phyloP scores from a whole-genome alignment of 495 filamentous ascomycete species.

The Trypethelium eluteriae region DNA sequence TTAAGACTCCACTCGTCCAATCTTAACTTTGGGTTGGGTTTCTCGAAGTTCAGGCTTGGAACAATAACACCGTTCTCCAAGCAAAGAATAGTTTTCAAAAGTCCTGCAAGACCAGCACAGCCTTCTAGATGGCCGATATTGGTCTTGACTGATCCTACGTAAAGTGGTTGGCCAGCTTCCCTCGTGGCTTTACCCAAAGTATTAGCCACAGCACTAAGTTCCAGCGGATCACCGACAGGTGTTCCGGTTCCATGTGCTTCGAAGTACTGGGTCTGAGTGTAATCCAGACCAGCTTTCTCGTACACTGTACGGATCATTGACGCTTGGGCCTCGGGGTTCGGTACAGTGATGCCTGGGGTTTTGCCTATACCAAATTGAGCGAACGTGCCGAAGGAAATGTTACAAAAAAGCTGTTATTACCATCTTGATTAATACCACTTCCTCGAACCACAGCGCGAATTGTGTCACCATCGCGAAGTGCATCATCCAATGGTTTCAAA shows the following conservation, averaged over 20 bases:
- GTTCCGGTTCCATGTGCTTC: constrained; percentile 17
- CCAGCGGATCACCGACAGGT: constrained; percentile 16
- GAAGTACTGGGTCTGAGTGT: constrained; percentile 13
- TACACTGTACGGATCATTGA: constrained; percentile 12
- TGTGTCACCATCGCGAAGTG: constrained; percentile 33
- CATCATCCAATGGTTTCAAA: constrained; percentile 37
- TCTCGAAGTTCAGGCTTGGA: constrained; percentile 38
- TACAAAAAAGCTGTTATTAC: background rate
- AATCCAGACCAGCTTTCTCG: constrained; percentile 14
- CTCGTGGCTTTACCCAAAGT: constrained; percentile 11
- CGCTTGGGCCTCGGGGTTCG: constrained; percentile 13
- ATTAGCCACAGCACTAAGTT: constrained; percentile 8
- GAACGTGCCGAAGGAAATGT: background rate
- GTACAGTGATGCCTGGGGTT: constrained; percentile 13
- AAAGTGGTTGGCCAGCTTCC: constrained; percentile 10
- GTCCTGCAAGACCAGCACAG: constrained; percentile 47
- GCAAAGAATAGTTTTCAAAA: constrained; percentile 53
- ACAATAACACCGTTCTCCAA: constrained; percentile 49
- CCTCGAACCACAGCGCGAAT: constrained; percentile 29
- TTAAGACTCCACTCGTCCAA: constrained; percentile 20
- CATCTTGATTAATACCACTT: constrained; percentile 16
- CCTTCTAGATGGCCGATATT: constrained; percentile 56
- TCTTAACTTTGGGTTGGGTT: constrained; percentile 37
- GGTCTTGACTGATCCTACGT: constrained; percentile 52
- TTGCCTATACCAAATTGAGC: background rate